phyloP scores from a whole-genome alignment of 2,329 filamentous ascomycete species.

The Fusarium oligoseptatum region DNA sequence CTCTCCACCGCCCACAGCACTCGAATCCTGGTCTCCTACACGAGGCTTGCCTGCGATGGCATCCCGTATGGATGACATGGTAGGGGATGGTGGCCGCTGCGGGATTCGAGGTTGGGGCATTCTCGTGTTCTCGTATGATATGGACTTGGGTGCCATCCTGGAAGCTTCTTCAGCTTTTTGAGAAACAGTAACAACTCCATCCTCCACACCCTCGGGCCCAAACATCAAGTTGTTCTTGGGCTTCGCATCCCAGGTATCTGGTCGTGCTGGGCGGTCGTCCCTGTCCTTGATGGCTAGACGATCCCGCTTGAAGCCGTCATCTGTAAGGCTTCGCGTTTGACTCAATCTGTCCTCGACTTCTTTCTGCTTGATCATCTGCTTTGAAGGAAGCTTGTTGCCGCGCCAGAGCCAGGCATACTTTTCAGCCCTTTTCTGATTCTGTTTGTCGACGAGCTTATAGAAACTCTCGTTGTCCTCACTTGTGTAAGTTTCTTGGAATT shows the following conservation, averaged over 20 bases:
- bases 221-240: constrained; percentile 94
- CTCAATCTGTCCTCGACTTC: constrained; percentile 68
- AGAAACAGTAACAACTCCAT: constrained; percentile 70
- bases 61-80: constrained; percentile 85
- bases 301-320: constrained; percentile 70
- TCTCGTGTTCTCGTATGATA: constrained; percentile 87
- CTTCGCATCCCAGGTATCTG: constrained; percentile 80
- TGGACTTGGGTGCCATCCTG: constrained; percentile 79
- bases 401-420: constrained; percentile 92
- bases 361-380: constrained; percentile 79
- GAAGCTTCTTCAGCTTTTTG: constrained; percentile 79
- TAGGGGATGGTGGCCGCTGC: constrained; percentile 78
- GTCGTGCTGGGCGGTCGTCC: constrained; percentile 79
- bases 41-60: constrained; percentile 82
- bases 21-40: constrained; percentile 72
- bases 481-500: constrained; percentile 93
- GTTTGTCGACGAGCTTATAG: constrained; percentile 89
- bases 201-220: constrained; percentile 73
- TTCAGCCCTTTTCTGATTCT: constrained; percentile 85
- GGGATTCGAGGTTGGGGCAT: constrained; percentile 67
- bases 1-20: constrained; percentile 67
- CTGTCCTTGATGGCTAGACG: constrained; percentile 74
- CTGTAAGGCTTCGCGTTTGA: constrained; percentile 61
- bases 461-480: constrained; percentile 99
- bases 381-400: constrained; percentile 87